Conservation (phyloP, 106 monocot genomes). For the Platanthera guangdongensis region DNA sequence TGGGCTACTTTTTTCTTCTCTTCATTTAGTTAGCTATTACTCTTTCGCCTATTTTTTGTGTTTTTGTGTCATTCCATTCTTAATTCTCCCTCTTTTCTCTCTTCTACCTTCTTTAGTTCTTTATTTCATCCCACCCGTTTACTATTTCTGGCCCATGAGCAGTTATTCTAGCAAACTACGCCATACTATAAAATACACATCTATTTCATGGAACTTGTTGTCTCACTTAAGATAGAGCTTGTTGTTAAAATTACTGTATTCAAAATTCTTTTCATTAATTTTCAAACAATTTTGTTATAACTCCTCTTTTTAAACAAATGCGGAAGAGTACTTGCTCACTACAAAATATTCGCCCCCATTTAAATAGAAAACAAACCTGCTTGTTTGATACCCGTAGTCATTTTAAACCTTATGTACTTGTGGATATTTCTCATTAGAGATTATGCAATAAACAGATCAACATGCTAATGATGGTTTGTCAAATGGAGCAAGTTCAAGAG, state of each 20-base stretch:
- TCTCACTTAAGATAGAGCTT: not conserved
- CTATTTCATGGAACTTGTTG: not conserved
- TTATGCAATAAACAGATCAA: slow-evolving; percentile 15
- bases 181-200: not conserved
- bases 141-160: not conserved
- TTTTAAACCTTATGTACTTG: not conserved
- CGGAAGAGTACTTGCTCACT: not conserved
- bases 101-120: not conserved
- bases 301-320: not conserved
- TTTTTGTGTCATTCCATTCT: not conserved
- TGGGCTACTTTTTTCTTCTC: not conserved
- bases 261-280: not conserved
- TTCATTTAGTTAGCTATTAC: not conserved
- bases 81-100: not conserved
- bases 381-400: not conserved
- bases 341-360: not conserved
- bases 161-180: not conserved
- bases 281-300: not conserved
- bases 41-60: not conserved
- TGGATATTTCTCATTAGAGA: not conserved
- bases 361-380: not conserved
- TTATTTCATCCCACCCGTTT: not conserved
- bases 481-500: slow-evolving; percentile 19
- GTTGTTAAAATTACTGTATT: not conserved
- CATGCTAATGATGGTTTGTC: slow-evolving; percentile 9